Conservation (phyloP, 106 monocot species). For the Dioscorea alata region DNA sequence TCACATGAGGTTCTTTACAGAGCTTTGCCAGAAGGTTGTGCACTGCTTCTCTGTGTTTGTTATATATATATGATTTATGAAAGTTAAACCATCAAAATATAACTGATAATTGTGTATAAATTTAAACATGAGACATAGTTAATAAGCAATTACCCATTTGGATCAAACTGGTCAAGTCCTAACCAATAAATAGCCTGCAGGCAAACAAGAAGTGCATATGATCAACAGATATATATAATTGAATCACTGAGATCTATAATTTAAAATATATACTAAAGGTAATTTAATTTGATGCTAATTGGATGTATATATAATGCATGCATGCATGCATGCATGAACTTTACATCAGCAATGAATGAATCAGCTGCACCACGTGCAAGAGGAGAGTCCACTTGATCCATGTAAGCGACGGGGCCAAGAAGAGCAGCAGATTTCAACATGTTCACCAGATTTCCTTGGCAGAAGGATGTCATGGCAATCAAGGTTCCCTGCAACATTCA, state of each 20-base stretch:
- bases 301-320: too few relatives aligned
- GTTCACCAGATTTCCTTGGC: slow-evolving; percentile 20
- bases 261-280: too few relatives aligned
- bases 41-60: slow-evolving; percentile 16
- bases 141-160: slow-evolving; percentile 1
- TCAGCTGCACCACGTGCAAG: slow-evolving; percentile 20
- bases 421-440: slow-evolving; percentile 46
- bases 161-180: slow-evolving; percentile 3
- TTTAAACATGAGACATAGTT: background rate
- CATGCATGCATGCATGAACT: too few relatives aligned
- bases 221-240: too few relatives aligned
- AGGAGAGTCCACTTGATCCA: slow-evolving; percentile 30
- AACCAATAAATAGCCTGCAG: slow-evolving; percentile 6
- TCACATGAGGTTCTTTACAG: slow-evolving; percentile 15
- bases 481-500: slow-evolving; percentile 32
- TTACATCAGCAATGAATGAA: slow-evolving; percentile 42
- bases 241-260: too few relatives aligned
- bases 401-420: slow-evolving; percentile 50
- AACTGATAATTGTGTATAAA: background rate
- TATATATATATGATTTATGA: background rate
- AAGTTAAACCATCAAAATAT: background rate
- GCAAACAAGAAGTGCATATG: too few relatives aligned
- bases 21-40: slow-evolving; percentile 13
- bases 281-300: too few relatives aligned
- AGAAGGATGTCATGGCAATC: slow-evolving; percentile 31